Evolutionary conservation across 306 rosid genomes (phyloP).

Genomic region (Prunus persica): Prunus_persica_NCBIv2 NC_034016.1:5036001-5036500

Average conservation of each 20-base stretch:
- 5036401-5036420: constrained; percentile 35
- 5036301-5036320: constrained; percentile 91
- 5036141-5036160: constrained; percentile 69
- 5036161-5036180: constrained; percentile 85
- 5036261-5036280: constrained; percentile 82
- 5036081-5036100: background rate
- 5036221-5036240: constrained; percentile 91
- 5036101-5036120: background rate
- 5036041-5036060: constrained; percentile 34
- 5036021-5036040: constrained; percentile 26
- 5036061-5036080: constrained; percentile 25
- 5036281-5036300: constrained; percentile 75
- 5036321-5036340: constrained; percentile 73
- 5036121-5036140: background rate
- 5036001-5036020: constrained; percentile 29
- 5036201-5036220: constrained; percentile 71
- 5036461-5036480: background rate
- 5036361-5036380: constrained; percentile 75
- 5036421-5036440: constrained; percentile 19
- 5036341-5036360: constrained; percentile 77
- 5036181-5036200: constrained; percentile 92
- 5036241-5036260: constrained; percentile 45
- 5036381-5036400: constrained; percentile 55
- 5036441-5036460: constrained; percentile 33
- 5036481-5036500: no score